A percentile compares a stretch with the other conserved stretches of the same genome.
phyloP scores from a whole-genome alignment of 2,329 filamentous ascomycete genomes.

The Coniosporium tulheliwenetii region DNA sequence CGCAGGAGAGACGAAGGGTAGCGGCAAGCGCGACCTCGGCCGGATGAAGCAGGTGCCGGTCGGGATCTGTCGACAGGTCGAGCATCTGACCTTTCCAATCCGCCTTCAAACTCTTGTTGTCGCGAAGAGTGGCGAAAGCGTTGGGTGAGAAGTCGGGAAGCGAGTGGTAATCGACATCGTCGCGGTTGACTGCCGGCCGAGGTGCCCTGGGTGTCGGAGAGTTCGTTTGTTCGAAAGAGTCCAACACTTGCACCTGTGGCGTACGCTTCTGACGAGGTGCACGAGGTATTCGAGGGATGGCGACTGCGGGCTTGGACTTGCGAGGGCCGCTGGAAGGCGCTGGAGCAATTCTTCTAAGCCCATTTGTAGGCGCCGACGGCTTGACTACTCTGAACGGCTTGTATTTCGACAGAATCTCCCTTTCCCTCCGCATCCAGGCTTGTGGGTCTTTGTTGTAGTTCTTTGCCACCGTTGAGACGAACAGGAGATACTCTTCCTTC shows the following conservation, averaged over 20 bases:
- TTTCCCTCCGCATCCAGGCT: constrained; percentile 2
- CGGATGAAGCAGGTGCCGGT: constrained; percentile 55
- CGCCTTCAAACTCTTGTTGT: constrained; percentile 59
- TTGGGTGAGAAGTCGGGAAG: constrained; percentile 58
- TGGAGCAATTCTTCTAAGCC: neutral
- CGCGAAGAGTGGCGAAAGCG: constrained; percentile 11
- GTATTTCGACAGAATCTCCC: constrained; percentile 1
- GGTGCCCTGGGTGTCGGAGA: constrained; percentile 18
- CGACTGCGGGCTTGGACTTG: constrained; percentile 1
- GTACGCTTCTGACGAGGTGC: constrained; percentile 2
- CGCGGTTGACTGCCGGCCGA: constrained; percentile 44
- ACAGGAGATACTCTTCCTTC: constrained; percentile 2
- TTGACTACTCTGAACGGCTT: neutral
- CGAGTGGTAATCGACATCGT: constrained; percentile 66
- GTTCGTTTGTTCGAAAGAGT: constrained; percentile 9
- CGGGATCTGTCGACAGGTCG: constrained; percentile 58
- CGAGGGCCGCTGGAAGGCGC: neutral
- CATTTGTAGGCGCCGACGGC: neutral
- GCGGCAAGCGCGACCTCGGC: constrained; percentile 66
- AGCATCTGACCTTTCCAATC: constrained; percentile 76
- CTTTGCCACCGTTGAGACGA: constrained; percentile 1
- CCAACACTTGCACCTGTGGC: constrained; percentile 1
- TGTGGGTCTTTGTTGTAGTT: constrained; percentile 3
- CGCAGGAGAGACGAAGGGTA: constrained; percentile 67
- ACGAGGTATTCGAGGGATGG: neutral